These are phyloP conservation scores for Aethionema arabicum DNA, from an alignment of 345 rosid species.

Conservation along the genomic window DNA sequence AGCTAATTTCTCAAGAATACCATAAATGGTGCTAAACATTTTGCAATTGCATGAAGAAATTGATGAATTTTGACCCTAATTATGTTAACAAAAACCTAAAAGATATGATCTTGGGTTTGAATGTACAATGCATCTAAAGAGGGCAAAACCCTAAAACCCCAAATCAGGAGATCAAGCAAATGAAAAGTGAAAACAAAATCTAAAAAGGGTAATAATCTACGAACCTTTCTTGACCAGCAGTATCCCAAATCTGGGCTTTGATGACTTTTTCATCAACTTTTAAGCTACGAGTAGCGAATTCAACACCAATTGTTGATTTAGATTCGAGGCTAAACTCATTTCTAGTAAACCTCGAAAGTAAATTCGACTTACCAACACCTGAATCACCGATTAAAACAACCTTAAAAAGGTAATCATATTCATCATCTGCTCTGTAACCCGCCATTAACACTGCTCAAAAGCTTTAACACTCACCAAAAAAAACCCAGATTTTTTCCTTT, in stretches of 20 bases:
- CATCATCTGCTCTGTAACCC: conserved; percentile 90
- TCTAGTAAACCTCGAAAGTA: conserved; percentile 87
- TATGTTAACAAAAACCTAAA: neutral
- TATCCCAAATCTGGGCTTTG: conserved; percentile 99
- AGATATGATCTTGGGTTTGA: neutral
- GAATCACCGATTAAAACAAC: conserved; percentile 90
- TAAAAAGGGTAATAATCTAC: neutral
- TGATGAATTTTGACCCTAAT: conserved; percentile 7
- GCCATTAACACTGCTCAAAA: conserved; percentile 50
- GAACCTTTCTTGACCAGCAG: conserved; percentile 95
- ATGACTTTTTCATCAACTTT: conserved; percentile 76
- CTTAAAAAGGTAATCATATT: conserved; percentile 91
- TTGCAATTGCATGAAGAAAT: neutral
- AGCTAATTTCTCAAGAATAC: too few species aligned
- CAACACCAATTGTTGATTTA: conserved; percentile 89
- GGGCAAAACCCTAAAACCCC: conserved; percentile 10
- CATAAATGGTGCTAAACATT: neutral
- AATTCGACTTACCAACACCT: conserved; percentile 91
- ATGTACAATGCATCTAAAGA: neutral
- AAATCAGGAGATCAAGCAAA: conserved; percentile 19
- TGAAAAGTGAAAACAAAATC: conserved; percentile 23
- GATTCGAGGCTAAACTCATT: conserved; percentile 95
- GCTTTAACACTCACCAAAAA: conserved; percentile 6
- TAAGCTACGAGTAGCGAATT: conserved; percentile 96
- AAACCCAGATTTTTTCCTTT: neutral